Base-by-base conservation (phyloP, 1,284 basidiomycete genomes). In the Inonotus obliquus region DNA sequence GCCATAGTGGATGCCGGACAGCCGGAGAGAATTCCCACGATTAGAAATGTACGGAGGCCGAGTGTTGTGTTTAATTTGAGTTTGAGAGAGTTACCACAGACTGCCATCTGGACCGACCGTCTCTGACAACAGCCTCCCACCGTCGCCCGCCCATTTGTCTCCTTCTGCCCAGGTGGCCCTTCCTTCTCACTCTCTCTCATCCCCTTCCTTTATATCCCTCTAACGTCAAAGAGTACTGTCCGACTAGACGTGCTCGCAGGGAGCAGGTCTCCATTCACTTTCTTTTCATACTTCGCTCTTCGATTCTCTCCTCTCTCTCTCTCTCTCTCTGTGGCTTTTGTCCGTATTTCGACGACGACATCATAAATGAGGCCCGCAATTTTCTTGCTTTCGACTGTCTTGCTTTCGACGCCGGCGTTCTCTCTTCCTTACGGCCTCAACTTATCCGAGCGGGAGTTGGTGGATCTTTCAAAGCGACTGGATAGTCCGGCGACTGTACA, bases 151-250 rank as follows among this genome's bases (percentile, higher is more conserved):
- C 61, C 64, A 63, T 67, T 65, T 64, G 53, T 72, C 63, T 59
- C 67, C 64, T 71, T 44, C 41, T 69, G 81, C 81, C 81, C 80
- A 71, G 78, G 72, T 79, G 83, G 82, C 82, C 67, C 48, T 75
- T 79, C 82, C 76, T 79, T 73, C 74, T 82, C 77, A 7, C 14
- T 19, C 14, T 19, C 41, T 17, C 19, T 44, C 41, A 14, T 44
- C 17, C 41, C 69, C 81, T 81, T 77, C 67, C 71, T 56, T 62
- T 53, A 59, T 38, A 44, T 39, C 21, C n/a, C 11, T 2, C 41
- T 44, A 17, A 44, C 38, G 11, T 25, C 19, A 47, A 23, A 11
- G 39, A 53, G 52, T 29, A 47, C 66, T 70, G 68, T 67, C 64
- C 64, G 65, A 65, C 69, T 68, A 72, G 72, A 69, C 71, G 73